A percentile compares a stretch with the other conserved stretches of the same genome.
phyloP scores from a whole-genome alignment of 1,284 basidiomycete genomes.

The Mycena citricolor region DNA sequence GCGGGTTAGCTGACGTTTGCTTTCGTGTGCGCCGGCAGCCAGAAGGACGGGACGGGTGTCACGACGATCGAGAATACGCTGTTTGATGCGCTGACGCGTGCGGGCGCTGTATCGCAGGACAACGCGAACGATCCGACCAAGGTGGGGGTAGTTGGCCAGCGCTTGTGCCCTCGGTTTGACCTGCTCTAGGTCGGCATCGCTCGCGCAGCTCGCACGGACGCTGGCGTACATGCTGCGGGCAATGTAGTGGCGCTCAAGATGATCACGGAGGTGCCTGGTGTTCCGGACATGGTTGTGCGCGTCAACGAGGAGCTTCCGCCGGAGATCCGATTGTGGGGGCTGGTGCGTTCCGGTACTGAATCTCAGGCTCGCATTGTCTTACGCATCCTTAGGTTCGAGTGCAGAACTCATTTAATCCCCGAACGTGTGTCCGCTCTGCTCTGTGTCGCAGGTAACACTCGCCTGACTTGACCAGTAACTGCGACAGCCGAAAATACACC shows the following conservation, averaged over 20 bases:
- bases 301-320: constrained; percentile 88
- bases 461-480: constrained; percentile 60
- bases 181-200: constrained; percentile 72
- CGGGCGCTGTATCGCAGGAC: constrained; percentile 89
- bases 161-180: background rate
- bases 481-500: constrained; percentile 95
- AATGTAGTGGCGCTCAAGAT: constrained; percentile 93
- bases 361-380: background rate
- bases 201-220: constrained; percentile 93
- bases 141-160: constrained; percentile 41
- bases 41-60: constrained; percentile 50
- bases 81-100: constrained; percentile 86
- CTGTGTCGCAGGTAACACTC: too few relatives aligned
- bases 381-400: constrained; percentile 55
- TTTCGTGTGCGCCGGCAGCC: too few relatives aligned
- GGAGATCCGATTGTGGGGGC: constrained; percentile 92
- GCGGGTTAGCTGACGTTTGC: too few relatives aligned
- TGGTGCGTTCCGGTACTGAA: constrained; percentile 48
- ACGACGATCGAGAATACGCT: constrained; percentile 92
- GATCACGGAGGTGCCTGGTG: constrained; percentile 75
- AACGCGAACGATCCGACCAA: constrained; percentile 93
- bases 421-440: constrained; percentile 58
- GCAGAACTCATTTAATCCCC: constrained; percentile 91
- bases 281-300: constrained; percentile 69
- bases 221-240: constrained; percentile 96